phyloP scores from a whole-genome alignment of 129 eudicot species.

The Chrysanthemum makinoi region DNA sequence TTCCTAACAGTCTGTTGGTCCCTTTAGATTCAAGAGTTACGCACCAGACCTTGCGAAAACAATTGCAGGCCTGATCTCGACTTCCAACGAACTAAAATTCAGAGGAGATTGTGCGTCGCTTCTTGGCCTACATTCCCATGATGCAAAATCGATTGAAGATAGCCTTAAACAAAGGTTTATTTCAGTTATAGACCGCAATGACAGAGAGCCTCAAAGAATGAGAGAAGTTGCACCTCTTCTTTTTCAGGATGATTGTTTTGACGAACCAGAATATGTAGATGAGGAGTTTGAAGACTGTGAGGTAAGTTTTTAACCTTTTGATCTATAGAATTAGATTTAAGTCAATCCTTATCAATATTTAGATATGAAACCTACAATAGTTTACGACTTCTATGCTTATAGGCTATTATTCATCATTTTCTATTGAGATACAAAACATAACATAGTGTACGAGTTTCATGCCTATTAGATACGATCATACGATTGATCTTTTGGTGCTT shows the following conservation, averaged over 20 bases:
- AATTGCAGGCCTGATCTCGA: conserved; percentile 34
- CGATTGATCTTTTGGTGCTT: too few relatives aligned
- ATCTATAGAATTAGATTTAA: conserved; percentile 15
- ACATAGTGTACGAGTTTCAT: background rate
- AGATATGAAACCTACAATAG: background rate
- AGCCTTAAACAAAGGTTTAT: conserved; percentile 17
- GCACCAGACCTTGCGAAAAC: too few relatives aligned
- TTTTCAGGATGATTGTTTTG: conserved; percentile 33
- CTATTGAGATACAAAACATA: too few relatives aligned
- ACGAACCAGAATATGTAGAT: conserved; percentile 39
- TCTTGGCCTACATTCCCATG: too few relatives aligned
- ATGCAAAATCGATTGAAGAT: too few relatives aligned
- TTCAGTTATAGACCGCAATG: conserved; percentile 54
- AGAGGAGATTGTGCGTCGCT: conserved; percentile 3
- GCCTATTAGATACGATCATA: too few relatives aligned
- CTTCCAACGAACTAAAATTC: conserved; percentile 47
- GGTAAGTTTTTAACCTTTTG: conserved; percentile 40
- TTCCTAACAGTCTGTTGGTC: too few relatives aligned
- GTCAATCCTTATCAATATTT: too few relatives aligned
- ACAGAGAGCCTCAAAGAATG: conserved; percentile 47
- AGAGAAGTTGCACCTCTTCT: conserved; percentile 32
- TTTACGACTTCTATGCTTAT: too few relatives aligned
- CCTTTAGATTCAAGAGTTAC: too few relatives aligned
- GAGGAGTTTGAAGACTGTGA: conserved; percentile 61
- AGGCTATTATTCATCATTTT: too few relatives aligned